Evolutionary conservation across 2,329 filamentous ascomycete species (phyloP).

Genomic region (Scedosporium aurantiacum): DNA sequence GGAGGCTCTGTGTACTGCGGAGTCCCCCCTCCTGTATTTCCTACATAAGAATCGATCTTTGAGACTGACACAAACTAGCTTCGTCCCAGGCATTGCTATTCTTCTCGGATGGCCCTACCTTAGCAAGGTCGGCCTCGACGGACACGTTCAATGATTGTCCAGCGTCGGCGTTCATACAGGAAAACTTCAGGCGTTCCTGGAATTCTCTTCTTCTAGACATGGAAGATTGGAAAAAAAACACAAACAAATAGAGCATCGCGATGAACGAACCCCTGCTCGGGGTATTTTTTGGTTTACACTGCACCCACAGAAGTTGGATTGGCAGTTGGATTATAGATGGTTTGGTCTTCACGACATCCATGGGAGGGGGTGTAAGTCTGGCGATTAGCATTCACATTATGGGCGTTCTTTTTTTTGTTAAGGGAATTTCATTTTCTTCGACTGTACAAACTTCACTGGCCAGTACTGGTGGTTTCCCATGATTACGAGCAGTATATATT

Average conservation of each 20-base stretch:
- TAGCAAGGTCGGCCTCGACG: constrained; percentile 19
- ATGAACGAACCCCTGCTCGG: background rate
- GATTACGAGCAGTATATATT: background rate
- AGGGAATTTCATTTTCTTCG: background rate
- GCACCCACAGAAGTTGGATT: background rate
- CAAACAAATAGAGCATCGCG: constrained; percentile 1
- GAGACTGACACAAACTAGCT: constrained; percentile 14
- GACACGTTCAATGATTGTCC: constrained; percentile 14
- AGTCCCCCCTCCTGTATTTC: background rate
- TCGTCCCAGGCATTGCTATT: constrained; percentile 21
- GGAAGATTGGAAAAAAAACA: background rate
- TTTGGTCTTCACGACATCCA: background rate
- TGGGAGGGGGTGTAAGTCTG: background rate
- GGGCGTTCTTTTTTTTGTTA: background rate
- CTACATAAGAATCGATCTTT: background rate
- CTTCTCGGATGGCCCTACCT: constrained; percentile 24
- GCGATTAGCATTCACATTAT: background rate
- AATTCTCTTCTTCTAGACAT: no score
- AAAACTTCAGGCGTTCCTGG: background rate
- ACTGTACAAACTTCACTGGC: background rate
- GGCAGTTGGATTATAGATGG: background rate
- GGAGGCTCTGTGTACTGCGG: background rate
- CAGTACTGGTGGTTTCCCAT: background rate
- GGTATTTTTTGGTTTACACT: background rate
- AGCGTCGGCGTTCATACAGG: background rate